A percentile compares a stretch with the other conserved stretches of the same genome.
phyloP scores from a whole-genome alignment of 2,329 filamentous ascomycete genomes.

The Paracorniculantispora psalliotae region DNA sequence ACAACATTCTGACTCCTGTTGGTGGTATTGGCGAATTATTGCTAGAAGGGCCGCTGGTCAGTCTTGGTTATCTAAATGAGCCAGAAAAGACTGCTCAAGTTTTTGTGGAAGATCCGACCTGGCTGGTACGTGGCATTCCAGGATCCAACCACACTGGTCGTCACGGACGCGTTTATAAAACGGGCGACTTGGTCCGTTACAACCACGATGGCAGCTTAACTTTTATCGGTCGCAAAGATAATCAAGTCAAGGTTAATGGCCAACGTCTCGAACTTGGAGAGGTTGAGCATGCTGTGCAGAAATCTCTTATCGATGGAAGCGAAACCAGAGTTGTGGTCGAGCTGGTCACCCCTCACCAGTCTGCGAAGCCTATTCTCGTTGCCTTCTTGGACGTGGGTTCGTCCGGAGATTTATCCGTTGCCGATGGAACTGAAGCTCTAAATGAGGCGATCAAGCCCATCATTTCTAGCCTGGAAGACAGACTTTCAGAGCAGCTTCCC shows the following conservation, averaged over 20 bases:
- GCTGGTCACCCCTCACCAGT: constrained; percentile 9
- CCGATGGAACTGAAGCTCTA: neutral
- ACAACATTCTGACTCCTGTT: constrained; percentile 15
- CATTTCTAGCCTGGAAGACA: neutral
- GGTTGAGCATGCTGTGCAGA: constrained; percentile 17
- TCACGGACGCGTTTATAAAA: constrained; percentile 35
- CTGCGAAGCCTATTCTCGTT: constrained; percentile 12
- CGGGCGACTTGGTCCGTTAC: constrained; percentile 42
- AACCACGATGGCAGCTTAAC: constrained; percentile 28
- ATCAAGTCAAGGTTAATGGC: constrained; percentile 52
- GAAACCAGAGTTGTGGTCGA: constrained; percentile 13
- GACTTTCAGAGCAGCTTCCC: constrained; percentile 11
- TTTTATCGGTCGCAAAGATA: constrained; percentile 47
- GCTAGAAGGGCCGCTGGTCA: constrained; percentile 20
- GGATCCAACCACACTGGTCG: neutral
- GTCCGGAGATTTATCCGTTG: neutral
- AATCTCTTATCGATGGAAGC: neutral
- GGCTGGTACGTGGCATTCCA: constrained; percentile 8
- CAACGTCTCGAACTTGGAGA: constrained; percentile 43
- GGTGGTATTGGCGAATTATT: constrained; percentile 18
- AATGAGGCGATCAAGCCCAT: constrained; percentile 1
- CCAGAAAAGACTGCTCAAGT: constrained; percentile 18
- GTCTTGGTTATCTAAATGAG: constrained; percentile 18
- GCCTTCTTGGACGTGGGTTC: constrained; percentile 11
- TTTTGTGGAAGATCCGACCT: constrained; percentile 18